These are phyloP conservation scores for Isabelozyma rhagii DNA, from an alignment of 805 yeast genomes.

Conservation along the genomic window DNA sequence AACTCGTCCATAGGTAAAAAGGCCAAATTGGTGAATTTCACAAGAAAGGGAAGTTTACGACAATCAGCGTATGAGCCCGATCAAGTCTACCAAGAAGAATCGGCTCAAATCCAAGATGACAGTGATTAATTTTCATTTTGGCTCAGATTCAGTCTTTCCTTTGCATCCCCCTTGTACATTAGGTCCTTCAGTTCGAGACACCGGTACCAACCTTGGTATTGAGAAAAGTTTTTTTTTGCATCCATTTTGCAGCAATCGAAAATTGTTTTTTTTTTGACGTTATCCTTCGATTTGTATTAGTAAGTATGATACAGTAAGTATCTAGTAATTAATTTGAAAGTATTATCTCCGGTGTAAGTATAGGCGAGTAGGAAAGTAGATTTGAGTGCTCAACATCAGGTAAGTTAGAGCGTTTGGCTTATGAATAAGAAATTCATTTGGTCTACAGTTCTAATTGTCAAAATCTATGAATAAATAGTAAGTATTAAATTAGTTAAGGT, in stretches of 20 bases:
- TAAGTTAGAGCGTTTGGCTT: no score
- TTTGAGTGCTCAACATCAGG: no score
- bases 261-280: not conserved
- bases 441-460: not conserved
- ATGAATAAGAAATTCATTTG: no score
- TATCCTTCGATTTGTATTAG: not conserved
- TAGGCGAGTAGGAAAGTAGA: no score
- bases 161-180: not conserved
- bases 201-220: not conserved
- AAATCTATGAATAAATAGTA: not conserved
- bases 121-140: slow-evolving; percentile 15
- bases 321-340: not conserved
- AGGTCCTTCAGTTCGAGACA: not conserved
- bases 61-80: slow-evolving; percentile 36
- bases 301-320: not conserved
- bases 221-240: not conserved
- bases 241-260: not conserved
- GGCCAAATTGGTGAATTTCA: slow-evolving; percentile 47
- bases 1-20: slow-evolving; percentile 16
- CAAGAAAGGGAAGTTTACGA: slow-evolving; percentile 41
- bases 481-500: not conserved
- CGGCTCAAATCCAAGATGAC: slow-evolving; percentile 33
- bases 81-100: slow-evolving; percentile 25
- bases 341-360: no score
- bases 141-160: not conserved